phyloP scores from a whole-genome alignment of 306 rosid species.

The Quercus suber region DNA sequence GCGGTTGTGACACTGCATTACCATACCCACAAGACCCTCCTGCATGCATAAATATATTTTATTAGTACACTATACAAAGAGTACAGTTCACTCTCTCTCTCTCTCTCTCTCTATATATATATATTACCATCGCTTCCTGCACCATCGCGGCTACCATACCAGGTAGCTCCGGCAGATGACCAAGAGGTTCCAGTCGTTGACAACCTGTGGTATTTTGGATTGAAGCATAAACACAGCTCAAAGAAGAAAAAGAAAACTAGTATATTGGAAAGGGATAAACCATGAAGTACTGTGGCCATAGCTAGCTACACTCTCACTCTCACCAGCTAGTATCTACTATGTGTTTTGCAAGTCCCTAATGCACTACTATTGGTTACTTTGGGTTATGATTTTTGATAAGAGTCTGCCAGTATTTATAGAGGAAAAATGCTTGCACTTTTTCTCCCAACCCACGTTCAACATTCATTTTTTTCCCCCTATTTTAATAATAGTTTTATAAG shows the following conservation, averaged over 20 bases:
- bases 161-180: slow-evolving; percentile 42
- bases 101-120: not conserved
- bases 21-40: slow-evolving; percentile 53
- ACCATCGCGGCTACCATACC: slow-evolving; percentile 44
- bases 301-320: not conserved
- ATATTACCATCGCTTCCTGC: slow-evolving; percentile 35
- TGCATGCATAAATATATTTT: not conserved
- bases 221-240: slow-evolving; percentile 19
- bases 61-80: not conserved
- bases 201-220: slow-evolving; percentile 23
- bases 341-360: not conserved
- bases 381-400: not conserved
- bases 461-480: not conserved
- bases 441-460: not conserved
- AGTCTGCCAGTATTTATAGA: slow-evolving; percentile 14
- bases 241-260: slow-evolving; percentile 21
- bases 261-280: not conserved
- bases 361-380: not conserved
- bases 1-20: slow-evolving; percentile 31
- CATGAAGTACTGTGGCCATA: slow-evolving; percentile 16
- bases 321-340: not conserved
- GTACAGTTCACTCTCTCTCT: not conserved
- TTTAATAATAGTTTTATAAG: not conserved
- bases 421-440: not conserved
- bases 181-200: slow-evolving; percentile 24